Percentiles rank a stretch among this genome's conserved stretches.
Conservation (phyloP, 352 stramenopile genomes). For the Phytophthora litchii region DNA sequence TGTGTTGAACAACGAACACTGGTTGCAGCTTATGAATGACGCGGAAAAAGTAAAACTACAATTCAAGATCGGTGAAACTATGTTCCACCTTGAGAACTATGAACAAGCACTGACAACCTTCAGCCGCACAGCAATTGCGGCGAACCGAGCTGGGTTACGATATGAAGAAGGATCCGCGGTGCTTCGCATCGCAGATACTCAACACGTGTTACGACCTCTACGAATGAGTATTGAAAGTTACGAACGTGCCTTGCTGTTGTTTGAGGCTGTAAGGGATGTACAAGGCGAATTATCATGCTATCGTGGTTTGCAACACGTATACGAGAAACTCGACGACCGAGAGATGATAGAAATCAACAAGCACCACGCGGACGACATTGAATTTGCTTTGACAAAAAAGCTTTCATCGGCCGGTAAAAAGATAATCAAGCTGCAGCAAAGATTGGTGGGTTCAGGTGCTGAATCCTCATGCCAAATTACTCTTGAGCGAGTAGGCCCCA, state of each 20-base stretch:
- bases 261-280: slow-evolving; percentile 51
- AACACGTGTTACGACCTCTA: slow-evolving; percentile 51
- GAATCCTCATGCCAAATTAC: slow-evolving; percentile 66
- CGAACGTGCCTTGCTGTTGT: slow-evolving; percentile 55
- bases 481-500: slow-evolving; percentile 69
- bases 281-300: slow-evolving; percentile 62
- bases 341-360: slow-evolving; percentile 54
- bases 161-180: slow-evolving; percentile 45
- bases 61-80: slow-evolving; percentile 44
- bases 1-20: slow-evolving; percentile 45
- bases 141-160: slow-evolving; percentile 26
- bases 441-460: slow-evolving; percentile 65
- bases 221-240: slow-evolving; percentile 60
- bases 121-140: slow-evolving; percentile 48
- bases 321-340: slow-evolving; percentile 53
- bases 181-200: slow-evolving; percentile 38
- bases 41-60: slow-evolving; percentile 38
- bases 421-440: slow-evolving; percentile 55
- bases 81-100: slow-evolving; percentile 44
- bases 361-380: slow-evolving; percentile 66
- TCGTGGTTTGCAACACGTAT: slow-evolving; percentile 55
- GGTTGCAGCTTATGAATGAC: slow-evolving; percentile 45
- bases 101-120: slow-evolving; percentile 63
- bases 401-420: slow-evolving; percentile 37
- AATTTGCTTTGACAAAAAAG: slow-evolving; percentile 66